phyloP scores from a whole-genome alignment of 2,329 filamentous ascomycete genomes.

The Coleophoma eucalyptorum region DNA sequence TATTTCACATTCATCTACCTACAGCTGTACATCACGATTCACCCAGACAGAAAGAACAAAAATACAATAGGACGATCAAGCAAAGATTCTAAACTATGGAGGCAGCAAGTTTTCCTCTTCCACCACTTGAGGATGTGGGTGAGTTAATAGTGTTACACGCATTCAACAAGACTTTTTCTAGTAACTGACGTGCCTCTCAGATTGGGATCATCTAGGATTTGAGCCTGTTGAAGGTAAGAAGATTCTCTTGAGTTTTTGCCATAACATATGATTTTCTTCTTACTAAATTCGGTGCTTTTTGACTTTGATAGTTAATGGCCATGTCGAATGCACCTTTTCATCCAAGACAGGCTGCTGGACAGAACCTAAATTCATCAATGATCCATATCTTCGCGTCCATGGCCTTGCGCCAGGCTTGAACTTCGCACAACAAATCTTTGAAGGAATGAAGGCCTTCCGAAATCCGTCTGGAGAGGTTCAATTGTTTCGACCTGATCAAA shows the following conservation, averaged over 20 bases:
- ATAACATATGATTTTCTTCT: background rate
- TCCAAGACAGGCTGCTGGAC: conserved; percentile 53
- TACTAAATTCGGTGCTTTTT: background rate
- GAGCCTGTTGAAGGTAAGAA: conserved; percentile 2
- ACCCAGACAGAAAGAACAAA: background rate
- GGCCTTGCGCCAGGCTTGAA: conserved; percentile 65
- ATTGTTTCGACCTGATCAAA: conserved; percentile 61
- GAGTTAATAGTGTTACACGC: background rate
- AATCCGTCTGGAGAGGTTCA: conserved; percentile 53
- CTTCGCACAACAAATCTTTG: conserved; percentile 68
- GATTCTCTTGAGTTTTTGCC: background rate
- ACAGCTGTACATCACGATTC: background rate
- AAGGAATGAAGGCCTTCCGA: conserved; percentile 62
- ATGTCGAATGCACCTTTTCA: conserved; percentile 59
- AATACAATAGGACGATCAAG: background rate
- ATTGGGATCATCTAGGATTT: conserved; percentile 2
- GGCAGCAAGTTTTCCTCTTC: background rate
- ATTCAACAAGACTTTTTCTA: background rate
- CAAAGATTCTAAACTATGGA: background rate
- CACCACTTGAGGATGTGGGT: background rate
- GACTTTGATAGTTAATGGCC: conserved; percentile 51
- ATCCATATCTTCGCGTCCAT: conserved; percentile 58
- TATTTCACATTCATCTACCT: background rate
- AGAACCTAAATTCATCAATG: conserved; percentile 51
- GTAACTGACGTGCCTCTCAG: background rate